phyloP scores from a whole-genome alignment of 805 yeast species.

The Kuraishia ogatae region DNA sequence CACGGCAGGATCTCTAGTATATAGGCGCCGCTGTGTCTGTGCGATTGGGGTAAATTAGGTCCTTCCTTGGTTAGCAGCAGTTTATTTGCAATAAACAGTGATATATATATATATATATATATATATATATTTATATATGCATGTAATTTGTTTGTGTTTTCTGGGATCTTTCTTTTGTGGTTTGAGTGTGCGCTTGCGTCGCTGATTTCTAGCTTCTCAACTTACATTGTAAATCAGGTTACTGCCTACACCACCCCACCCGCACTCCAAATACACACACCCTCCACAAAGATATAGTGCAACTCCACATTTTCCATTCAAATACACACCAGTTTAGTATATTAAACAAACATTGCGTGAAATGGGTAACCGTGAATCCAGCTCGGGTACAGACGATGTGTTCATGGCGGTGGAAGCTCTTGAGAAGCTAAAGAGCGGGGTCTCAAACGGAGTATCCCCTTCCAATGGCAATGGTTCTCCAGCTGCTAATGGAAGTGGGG shows the following conservation, averaged over 20 bases:
- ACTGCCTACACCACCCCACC: neutral
- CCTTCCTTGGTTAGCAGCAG: too few species aligned
- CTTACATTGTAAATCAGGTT: too few species aligned
- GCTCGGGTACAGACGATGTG: conserved; percentile 5
- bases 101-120: neutral
- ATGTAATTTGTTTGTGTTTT: neutral
- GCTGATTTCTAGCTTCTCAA: too few species aligned
- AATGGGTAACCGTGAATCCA: neutral
- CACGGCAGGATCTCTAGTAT: neutral
- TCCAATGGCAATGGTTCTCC: neutral
- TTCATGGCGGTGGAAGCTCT: conserved; percentile 22
- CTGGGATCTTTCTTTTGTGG: neutral
- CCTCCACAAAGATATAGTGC: too few species aligned
- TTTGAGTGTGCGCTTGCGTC: neutral
- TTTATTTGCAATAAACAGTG: too few species aligned
- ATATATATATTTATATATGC: neutral
- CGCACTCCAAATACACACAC: neutral
- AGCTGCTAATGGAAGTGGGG: conserved; percentile 3
- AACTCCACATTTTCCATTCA: too few species aligned
- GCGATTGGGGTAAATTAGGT: too few species aligned
- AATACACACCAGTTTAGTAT: too few species aligned
- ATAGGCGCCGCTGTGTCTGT: conserved; percentile 10
- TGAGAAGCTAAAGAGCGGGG: conserved; percentile 15
- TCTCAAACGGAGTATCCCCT: neutral
- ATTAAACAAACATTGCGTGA: too few species aligned